Conservation (phyloP, 106 monocot genomes). For the Allium sativum region DNA sequence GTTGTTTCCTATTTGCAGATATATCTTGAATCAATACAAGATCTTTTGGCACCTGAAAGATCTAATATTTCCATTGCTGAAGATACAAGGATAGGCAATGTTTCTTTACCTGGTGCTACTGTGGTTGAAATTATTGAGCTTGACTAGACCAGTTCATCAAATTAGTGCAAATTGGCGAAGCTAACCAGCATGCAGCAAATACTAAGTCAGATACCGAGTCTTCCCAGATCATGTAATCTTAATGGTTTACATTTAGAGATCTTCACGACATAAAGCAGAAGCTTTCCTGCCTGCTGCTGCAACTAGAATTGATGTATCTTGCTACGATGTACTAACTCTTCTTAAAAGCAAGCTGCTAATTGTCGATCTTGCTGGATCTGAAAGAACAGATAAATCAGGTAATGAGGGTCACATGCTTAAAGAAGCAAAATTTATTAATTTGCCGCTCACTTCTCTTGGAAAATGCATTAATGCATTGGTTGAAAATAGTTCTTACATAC, state of each 20-base stretch:
- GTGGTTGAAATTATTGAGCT: conserved; percentile 40
- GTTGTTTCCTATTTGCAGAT: conserved; percentile 28
- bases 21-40: conserved; percentile 71
- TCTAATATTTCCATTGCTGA: conserved; percentile 49
- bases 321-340: conserved; percentile 22
- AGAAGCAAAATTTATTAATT: conserved; percentile 82
- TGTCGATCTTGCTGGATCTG: conserved; percentile 85
- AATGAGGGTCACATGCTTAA: conserved; percentile 83
- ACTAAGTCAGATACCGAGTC: conserved; percentile 75
- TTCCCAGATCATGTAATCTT: conserved; percentile 74
- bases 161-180: conserved; percentile 55
- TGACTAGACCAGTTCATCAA: conserved; percentile 49
- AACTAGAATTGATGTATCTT: conserved; percentile 10
- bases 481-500: conserved; percentile 73
- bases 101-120: conserved; percentile 47
- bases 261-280: conserved; percentile 27
- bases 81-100: conserved; percentile 59
- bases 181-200: conserved; percentile 64
- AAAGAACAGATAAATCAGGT: conserved; percentile 80
- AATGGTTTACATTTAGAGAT: conserved; percentile 50
- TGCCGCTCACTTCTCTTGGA: conserved; percentile 67
- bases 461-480: conserved; percentile 84
- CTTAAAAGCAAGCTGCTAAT: conserved; percentile 66
- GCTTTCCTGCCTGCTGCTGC: conserved; percentile 7
- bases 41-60: conserved; percentile 57